Evolutionary conservation across 345 rosid genomes (phyloP).

Genomic region (Eucalyptus melliodora): DNA sequence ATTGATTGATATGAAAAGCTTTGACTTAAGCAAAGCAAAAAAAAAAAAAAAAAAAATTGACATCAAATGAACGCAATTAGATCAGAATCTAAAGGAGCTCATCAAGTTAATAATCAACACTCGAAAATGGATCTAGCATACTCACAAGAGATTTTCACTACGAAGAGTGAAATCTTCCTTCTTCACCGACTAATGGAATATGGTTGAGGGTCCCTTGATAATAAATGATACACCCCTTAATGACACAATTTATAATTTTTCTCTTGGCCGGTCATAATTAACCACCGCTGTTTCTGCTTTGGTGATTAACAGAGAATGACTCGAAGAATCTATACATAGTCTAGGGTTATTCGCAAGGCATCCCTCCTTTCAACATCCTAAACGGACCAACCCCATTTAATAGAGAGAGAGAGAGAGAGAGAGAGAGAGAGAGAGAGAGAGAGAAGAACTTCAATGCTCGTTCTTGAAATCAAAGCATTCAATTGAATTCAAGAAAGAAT

Average conservation of each 20-base stretch:
- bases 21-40: not conserved
- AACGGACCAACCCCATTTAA: not conserved
- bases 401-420: not conserved
- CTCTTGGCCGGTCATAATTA: not conserved
- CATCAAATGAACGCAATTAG: not conserved
- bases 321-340: not conserved
- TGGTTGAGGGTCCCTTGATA: not conserved
- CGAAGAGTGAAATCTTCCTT: not conserved
- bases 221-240: not conserved
- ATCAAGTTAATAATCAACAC: not conserved
- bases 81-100: not conserved
- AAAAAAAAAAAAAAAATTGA: not conserved
- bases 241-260: not conserved
- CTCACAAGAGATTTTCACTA: not conserved
- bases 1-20: not conserved
- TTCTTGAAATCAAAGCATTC: not conserved
- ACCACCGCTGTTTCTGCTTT: not conserved
- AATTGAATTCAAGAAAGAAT: not conserved
- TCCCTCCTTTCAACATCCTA: not conserved
- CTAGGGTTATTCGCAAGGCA: not conserved
- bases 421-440: not conserved
- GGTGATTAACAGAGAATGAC: not conserved
- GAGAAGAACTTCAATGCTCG: not conserved
- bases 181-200: not conserved
- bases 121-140: not conserved